A percentile compares a stretch with the other conserved stretches of the same genome.
Conservation (phyloP, 2,329 filamentous ascomycete species). For the Teratosphaeria viscida region DNA sequence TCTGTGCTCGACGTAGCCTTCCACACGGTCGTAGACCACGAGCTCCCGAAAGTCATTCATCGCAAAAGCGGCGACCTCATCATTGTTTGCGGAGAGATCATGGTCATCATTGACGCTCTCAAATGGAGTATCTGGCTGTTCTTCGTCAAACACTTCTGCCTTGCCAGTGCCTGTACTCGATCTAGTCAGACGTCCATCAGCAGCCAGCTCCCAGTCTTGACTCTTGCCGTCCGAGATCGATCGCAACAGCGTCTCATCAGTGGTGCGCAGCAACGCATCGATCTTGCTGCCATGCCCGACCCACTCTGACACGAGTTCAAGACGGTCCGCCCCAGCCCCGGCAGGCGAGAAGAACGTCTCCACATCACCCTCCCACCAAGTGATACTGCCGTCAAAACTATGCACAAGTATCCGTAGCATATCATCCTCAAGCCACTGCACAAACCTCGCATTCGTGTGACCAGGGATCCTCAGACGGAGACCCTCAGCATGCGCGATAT, state of each 20-base stretch:
- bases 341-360: constrained; percentile 68
- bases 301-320: constrained; percentile 7
- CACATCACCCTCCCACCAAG: constrained; percentile 68
- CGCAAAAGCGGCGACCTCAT: constrained; percentile 15
- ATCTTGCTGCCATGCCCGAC: constrained; percentile 6
- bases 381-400: constrained; percentile 73
- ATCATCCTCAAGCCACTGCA: constrained; percentile 20
- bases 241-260: neutral
- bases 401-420: constrained; percentile 55
- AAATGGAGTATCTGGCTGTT: constrained; percentile 3
- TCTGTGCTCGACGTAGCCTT: constrained; percentile 22
- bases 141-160: neutral
- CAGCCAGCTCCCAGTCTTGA: constrained; percentile 1
- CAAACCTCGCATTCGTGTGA: constrained; percentile 12
- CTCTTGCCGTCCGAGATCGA: constrained; percentile 1
- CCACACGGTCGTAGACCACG: constrained; percentile 17
- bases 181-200: neutral
- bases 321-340: constrained; percentile 11
- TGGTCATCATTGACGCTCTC: constrained; percentile 11
- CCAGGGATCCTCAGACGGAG: constrained; percentile 22
- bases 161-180: neutral
- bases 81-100: constrained; percentile 12
- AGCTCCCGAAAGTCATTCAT: constrained; percentile 11
- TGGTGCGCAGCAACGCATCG: neutral
- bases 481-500: constrained; percentile 66